phyloP scores from a whole-genome alignment of 257 asterid species.

The Solanum bukasovii region DNA sequence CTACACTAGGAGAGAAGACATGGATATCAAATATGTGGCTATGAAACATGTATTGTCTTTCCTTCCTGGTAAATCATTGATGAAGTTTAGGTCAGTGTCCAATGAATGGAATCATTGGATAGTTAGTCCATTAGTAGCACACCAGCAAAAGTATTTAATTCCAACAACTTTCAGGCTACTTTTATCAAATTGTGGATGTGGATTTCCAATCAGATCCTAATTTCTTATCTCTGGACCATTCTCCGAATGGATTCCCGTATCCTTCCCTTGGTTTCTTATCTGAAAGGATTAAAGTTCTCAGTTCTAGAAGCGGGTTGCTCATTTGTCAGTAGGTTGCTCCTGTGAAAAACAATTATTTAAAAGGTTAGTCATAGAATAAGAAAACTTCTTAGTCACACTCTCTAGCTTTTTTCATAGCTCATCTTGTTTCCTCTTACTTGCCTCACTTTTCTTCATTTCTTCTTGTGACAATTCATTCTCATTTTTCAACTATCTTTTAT shows the following conservation, averaged over 20 bases:
- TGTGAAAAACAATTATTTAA: no score
- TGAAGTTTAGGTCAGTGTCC: constrained; percentile 21
- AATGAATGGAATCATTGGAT: constrained; percentile 30
- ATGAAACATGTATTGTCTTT: constrained; percentile 14
- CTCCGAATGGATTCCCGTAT: constrained; percentile 25
- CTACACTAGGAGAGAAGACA: no score
- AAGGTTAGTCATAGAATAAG: no score
- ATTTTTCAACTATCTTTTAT: no score
- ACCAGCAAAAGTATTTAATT: constrained; percentile 24
- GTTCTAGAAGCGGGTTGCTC: no score
- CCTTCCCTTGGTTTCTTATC: constrained; percentile 13
- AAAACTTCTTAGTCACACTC: no score
- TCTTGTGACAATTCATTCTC: no score
- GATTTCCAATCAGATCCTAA: background rate
- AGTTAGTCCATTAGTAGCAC: constrained; percentile 19
- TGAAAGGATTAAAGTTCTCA: background rate
- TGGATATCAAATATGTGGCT: background rate
- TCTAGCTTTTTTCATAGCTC: no score
- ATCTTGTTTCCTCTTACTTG: no score
- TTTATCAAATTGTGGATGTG: background rate
- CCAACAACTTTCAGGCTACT: constrained; percentile 25
- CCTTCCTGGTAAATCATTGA: constrained; percentile 34
- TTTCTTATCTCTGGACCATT: no score
- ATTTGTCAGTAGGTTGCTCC: no score
- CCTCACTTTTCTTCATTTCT: no score